Percentiles rank a stretch among this genome's conserved stretches.
phyloP scores from a whole-genome alignment of 1,284 basidiomycete genomes.

The Ganoderma resinaceum region DNA sequence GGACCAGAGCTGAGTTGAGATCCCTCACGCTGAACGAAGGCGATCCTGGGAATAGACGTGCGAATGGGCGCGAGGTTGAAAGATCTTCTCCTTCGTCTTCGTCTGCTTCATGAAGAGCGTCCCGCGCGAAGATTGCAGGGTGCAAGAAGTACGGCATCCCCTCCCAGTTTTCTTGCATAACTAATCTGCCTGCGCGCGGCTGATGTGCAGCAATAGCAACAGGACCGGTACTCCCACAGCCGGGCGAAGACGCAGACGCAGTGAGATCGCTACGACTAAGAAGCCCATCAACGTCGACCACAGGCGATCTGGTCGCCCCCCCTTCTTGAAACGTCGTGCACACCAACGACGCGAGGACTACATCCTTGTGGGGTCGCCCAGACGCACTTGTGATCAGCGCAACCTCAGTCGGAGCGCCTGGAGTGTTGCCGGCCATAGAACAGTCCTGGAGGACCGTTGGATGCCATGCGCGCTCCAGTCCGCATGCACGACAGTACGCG shows the following conservation, averaged over 20 bases:
- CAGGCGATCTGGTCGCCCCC: conserved; percentile 29
- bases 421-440: conserved; percentile 13
- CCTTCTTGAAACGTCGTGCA: conserved; percentile 31
- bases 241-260: neutral
- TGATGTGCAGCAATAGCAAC: neutral
- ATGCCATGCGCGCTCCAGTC: conserved; percentile 35
- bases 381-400: neutral
- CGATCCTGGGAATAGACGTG: conserved; percentile 5
- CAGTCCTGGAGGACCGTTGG: conserved; percentile 28
- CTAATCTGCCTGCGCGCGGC: conserved; percentile 9
- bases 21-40: neutral
- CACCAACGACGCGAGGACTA: conserved; percentile 4
- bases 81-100: neutral
- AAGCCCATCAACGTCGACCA: conserved; percentile 34
- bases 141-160: conserved; percentile 23
- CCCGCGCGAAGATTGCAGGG: conserved; percentile 21
- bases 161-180: neutral
- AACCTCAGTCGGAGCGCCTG: neutral
- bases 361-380: conserved; percentile 16
- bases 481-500: conserved; percentile 41
- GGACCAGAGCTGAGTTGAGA: conserved; percentile 26
- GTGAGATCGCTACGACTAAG: conserved; percentile 4
- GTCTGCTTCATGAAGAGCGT: neutral
- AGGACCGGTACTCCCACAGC: neutral
- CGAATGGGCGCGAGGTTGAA: conserved; percentile 3